Base-by-base conservation (phyloP, 2,329 filamentous ascomycete species). In the Alternaria atra region DNA sequence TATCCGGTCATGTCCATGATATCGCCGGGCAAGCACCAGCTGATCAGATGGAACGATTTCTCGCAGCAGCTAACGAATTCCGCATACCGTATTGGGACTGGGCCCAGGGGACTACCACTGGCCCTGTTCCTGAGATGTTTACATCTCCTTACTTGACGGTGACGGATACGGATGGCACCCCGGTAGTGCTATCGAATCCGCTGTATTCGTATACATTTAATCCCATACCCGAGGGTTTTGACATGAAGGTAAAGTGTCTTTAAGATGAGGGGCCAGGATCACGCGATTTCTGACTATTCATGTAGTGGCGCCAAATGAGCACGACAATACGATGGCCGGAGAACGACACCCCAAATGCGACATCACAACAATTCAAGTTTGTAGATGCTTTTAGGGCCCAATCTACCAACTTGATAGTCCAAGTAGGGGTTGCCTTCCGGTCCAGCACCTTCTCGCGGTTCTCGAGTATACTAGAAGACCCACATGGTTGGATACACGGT, bases 41-140 rank as follows among this genome's bases (percentile, higher is more conserved):
- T 12, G 60, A 71, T 23, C 61, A 64, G 29, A 37, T 51, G 10
- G 60, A 68, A 7, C 66, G 67, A 15, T 79, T 70, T 52, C 48
- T 55, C 34, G 52, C 66, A 15, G 73, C 74, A 7, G 75, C 74
- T 8, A 48, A 71, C 4, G 60, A 68, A 2, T 77, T 77, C 32
- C 73, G 77, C 2, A 70, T 77, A 17, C 76, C 76, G 4, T 77
- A 75, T 34, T 77, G 73, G 74, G 76, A 78, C 35, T 77, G 75
- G 73, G 74, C 68, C 6, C 58, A 70, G 25, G 73, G 72, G 0
- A 64, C 63, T 1, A 58, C 58, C 0, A 64, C 55, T 3, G 70
- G 69, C 1, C 35, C 57, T 7, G 64, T 77, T 3, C 76, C 76
- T 0, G 69, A 72, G 1, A 68, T 72, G 30, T 71, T 78, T 53